Percentiles rank a stretch among this genome's conserved stretches.
phyloP scores from a whole-genome alignment of 1,284 basidiomycete genomes.

The Rhodofomes roseus region DNA sequence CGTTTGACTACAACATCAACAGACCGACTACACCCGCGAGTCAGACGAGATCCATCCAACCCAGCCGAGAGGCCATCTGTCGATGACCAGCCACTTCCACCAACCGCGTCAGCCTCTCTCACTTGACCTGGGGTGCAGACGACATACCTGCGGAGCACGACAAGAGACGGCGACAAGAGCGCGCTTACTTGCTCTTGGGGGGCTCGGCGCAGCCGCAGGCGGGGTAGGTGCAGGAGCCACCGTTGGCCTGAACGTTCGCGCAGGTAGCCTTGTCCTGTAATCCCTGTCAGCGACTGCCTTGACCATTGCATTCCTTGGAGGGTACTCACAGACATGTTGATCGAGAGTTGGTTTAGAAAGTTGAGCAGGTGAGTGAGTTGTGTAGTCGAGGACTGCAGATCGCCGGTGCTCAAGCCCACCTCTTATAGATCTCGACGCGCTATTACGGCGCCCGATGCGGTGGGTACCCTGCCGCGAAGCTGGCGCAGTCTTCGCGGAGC shows the following conservation, averaged over 20 bases:
- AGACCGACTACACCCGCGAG: neutral
- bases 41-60: neutral
- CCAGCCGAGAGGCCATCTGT: neutral
- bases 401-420: neutral
- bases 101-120: neutral
- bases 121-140: too few relatives aligned
- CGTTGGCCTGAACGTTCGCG: slow-evolving; percentile 1
- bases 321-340: neutral
- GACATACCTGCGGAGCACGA: neutral
- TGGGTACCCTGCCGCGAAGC: neutral
- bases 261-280: neutral
- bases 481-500: too few relatives aligned
- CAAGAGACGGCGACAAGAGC: neutral
- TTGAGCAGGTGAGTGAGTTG: neutral
- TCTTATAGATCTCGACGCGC: neutral
- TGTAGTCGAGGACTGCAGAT: neutral
- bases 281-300: neutral
- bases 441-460: neutral
- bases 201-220: slow-evolving; percentile 1
- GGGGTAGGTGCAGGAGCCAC: neutral
- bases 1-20: neutral
- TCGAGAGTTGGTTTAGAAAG: neutral
- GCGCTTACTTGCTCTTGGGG: neutral
- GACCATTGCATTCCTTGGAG: too few relatives aligned
- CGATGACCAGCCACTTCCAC: neutral